phyloP scores from a whole-genome alignment of 768 basidiomycete genomes.

The Lepiota brunneoincarnata region DNA sequence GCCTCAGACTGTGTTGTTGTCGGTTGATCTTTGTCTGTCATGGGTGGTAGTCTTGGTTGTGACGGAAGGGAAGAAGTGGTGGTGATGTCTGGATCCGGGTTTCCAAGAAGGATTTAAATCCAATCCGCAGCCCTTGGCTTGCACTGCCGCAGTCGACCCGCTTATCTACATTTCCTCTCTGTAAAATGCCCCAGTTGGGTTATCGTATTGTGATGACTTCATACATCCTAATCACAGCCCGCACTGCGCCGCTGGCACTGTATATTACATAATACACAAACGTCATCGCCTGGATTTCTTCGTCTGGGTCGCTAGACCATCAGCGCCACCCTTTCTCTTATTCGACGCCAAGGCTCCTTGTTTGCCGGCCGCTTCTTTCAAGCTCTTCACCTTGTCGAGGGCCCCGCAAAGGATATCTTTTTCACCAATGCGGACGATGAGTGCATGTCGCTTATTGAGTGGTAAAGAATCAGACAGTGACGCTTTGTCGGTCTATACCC shows the following conservation, averaged over 20 bases:
- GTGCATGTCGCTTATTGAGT: constrained; percentile 54
- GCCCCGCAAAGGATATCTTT: constrained; percentile 56
- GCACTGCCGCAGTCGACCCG: neutral
- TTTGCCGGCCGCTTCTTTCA: neutral
- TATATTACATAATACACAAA: constrained; percentile 7
- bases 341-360: neutral
- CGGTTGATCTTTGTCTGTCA: constrained; percentile 1
- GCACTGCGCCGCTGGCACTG: no score
- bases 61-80: neutral
- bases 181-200: no score
- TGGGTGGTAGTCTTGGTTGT: neutral
- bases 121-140: neutral
- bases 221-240: no score
- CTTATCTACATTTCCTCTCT: neutral
- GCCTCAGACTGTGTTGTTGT: neutral
- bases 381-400: constrained; percentile 20
- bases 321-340: constrained; percentile 11
- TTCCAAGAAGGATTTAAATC: neutral
- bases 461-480: constrained; percentile 34
- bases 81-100: neutral
- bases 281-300: constrained; percentile 10
- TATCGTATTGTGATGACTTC: no score
- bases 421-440: constrained; percentile 77
- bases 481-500: constrained; percentile 47
- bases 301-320: constrained; percentile 4